Evolutionary conservation across 1,284 basidiomycete genomes (phyloP).

Genomic region (Rhodotorula sp.): DNA sequence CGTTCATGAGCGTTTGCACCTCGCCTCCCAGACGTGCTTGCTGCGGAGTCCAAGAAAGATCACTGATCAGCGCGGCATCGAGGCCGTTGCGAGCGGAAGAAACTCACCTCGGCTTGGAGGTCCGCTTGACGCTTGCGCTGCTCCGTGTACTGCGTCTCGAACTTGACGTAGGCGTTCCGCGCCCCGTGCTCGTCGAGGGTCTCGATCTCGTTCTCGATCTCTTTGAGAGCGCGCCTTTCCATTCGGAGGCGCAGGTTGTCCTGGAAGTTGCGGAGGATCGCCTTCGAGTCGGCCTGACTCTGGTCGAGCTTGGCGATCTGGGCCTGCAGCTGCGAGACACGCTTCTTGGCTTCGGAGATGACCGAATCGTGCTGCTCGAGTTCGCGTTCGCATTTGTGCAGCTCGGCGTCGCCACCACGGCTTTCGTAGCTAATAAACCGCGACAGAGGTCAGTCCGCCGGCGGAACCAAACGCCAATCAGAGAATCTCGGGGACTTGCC

Average conservation of each 20-base stretch:
- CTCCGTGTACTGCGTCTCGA: slow-evolving; percentile 72
- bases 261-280: slow-evolving; percentile 62
- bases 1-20: slow-evolving; percentile 69
- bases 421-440: slow-evolving; percentile 65
- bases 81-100: neutral
- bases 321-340: slow-evolving; percentile 56
- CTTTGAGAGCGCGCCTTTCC: slow-evolving; percentile 64
- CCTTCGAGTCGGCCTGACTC: slow-evolving; percentile 49
- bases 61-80: neutral
- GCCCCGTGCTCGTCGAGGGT: slow-evolving; percentile 75
- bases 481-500: slow-evolving; percentile 36
- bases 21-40: slow-evolving; percentile 78
- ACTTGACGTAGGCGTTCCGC: slow-evolving; percentile 73
- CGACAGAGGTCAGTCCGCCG: neutral
- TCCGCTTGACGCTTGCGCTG: slow-evolving; percentile 59
- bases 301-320: slow-evolving; percentile 54
- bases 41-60: slow-evolving; percentile 52
- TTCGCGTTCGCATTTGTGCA: slow-evolving; percentile 63
- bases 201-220: slow-evolving; percentile 70
- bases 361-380: slow-evolving; percentile 54
- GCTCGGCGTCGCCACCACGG: slow-evolving; percentile 62
- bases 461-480: neutral
- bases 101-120: slow-evolving; percentile 62
- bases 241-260: slow-evolving; percentile 81
- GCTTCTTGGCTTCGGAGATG: slow-evolving; percentile 41